Evolutionary conservation across 106 monocot genomes (phyloP).

Genomic region (Dendrobium catenatum): DNA sequence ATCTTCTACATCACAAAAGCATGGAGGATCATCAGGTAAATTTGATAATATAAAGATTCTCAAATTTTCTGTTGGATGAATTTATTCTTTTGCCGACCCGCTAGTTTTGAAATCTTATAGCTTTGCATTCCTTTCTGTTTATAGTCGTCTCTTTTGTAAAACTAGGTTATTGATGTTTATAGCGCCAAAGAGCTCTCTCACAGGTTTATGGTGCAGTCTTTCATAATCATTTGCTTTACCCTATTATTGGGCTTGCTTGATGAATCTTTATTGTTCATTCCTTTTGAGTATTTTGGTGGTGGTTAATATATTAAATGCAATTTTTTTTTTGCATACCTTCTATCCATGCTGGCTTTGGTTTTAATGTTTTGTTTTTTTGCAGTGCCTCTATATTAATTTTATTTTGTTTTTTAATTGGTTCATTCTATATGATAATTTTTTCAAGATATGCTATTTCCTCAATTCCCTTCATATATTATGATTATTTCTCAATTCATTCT

Average conservation of each 20-base stretch:
- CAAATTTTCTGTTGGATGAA: too few relatives aligned
- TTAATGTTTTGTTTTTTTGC: not conserved
- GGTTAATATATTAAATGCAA: not conserved
- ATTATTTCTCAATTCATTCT: too few relatives aligned
- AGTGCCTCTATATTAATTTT: not conserved
- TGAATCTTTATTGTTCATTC: not conserved
- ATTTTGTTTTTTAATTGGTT: not conserved
- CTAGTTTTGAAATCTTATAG: too few relatives aligned
- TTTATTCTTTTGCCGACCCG: too few relatives aligned
- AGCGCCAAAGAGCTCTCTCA: too few relatives aligned
- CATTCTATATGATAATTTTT: not conserved
- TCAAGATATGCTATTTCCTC: too few relatives aligned
- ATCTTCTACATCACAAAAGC: conserved; percentile 31
- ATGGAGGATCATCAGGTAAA: conserved; percentile 49
- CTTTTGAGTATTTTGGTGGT: not conserved
- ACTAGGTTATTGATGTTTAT: not conserved
- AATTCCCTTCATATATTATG: too few relatives aligned
- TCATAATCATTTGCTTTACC: too few relatives aligned
- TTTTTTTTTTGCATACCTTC: not conserved
- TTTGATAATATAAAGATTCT: not conserved
- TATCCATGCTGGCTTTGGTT: not conserved
- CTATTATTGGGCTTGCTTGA: too few relatives aligned
- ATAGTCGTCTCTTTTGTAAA: not conserved
- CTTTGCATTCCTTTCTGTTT: not conserved
- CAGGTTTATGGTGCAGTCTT: too few relatives aligned